phyloP scores from a whole-genome alignment of 2,329 filamentous ascomycete genomes.

The Nigrospora sphaerica region DNA sequence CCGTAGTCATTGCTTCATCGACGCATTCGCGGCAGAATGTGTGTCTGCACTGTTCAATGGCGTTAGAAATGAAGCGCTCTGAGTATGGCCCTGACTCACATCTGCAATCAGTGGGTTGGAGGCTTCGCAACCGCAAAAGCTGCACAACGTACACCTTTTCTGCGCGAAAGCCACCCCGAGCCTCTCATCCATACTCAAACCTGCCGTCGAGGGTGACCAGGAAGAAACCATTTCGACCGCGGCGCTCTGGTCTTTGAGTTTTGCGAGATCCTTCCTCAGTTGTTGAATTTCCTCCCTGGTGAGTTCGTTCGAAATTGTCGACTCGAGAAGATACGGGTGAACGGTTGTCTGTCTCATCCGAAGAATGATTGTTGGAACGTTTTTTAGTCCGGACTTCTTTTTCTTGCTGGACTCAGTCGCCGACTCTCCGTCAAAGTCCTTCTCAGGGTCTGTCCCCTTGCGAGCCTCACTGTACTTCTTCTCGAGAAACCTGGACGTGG shows the following conservation, averaged over 20 bases:
- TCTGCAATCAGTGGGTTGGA: too few relatives aligned
- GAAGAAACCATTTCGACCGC: background rate
- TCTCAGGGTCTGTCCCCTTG: too few relatives aligned
- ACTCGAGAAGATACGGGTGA: conserved; percentile 1
- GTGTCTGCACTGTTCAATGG: too few relatives aligned
- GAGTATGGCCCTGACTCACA: too few relatives aligned
- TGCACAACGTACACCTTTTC: background rate
- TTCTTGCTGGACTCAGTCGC: too few relatives aligned
- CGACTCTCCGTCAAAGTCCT: too few relatives aligned
- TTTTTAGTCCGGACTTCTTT: background rate
- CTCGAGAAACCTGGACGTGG: too few relatives aligned
- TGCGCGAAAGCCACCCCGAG: background rate
- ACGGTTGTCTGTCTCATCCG: background rate
- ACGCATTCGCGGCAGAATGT: too few relatives aligned
- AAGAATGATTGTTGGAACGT: background rate
- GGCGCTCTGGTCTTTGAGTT: background rate
- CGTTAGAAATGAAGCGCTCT: too few relatives aligned
- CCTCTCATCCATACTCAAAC: background rate
- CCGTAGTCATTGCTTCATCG: too few relatives aligned
- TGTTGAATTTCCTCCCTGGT: background rate
- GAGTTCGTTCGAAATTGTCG: background rate
- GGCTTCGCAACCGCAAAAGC: too few relatives aligned
- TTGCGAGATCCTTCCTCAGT: background rate
- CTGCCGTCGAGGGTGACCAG: background rate
- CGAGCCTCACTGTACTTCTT: too few relatives aligned